Evolutionary conservation across 768 basidiomycete species (phyloP).

Genomic region (Lentinula lateritia): DNA sequence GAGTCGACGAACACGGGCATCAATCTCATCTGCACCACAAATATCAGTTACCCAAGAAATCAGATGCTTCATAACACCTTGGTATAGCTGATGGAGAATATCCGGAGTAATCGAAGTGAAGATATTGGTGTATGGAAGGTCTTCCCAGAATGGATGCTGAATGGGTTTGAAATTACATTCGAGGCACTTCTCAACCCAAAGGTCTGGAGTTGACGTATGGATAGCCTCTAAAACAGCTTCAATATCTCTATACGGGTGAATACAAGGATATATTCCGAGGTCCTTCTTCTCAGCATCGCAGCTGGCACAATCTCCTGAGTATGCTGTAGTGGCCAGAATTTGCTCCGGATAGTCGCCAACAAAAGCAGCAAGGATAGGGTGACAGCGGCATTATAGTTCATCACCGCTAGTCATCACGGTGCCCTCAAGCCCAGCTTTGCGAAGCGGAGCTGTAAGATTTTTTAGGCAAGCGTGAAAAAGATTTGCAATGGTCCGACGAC

Average conservation of each 20-base stretch:
- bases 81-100: conserved; percentile 21
- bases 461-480: conserved; percentile 23
- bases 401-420: conserved; percentile 1
- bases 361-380: neutral
- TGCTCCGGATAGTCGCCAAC: conserved; percentile 15
- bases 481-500: conserved; percentile 13
- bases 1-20: too few relatives aligned
- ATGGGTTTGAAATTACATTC: conserved; percentile 13
- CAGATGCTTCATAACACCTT: conserved; percentile 6
- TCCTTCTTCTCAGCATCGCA: conserved; percentile 6
- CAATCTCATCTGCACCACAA: too few relatives aligned
- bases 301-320: conserved; percentile 11
- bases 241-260: neutral
- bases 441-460: conserved; percentile 15
- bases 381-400: neutral
- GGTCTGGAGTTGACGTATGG: neutral
- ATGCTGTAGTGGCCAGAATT: conserved; percentile 10
- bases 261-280: neutral
- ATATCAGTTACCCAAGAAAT: too few relatives aligned
- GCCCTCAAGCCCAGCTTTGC: conserved; percentile 3
- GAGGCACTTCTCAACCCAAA: conserved; percentile 5
- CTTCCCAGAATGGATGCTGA: conserved; percentile 19
- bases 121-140: conserved; percentile 17
- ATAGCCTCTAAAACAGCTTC: neutral
- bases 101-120: conserved; percentile 17